Base-by-base conservation (phyloP, 345 rosid species). In the Populus pruinosa region DNA sequence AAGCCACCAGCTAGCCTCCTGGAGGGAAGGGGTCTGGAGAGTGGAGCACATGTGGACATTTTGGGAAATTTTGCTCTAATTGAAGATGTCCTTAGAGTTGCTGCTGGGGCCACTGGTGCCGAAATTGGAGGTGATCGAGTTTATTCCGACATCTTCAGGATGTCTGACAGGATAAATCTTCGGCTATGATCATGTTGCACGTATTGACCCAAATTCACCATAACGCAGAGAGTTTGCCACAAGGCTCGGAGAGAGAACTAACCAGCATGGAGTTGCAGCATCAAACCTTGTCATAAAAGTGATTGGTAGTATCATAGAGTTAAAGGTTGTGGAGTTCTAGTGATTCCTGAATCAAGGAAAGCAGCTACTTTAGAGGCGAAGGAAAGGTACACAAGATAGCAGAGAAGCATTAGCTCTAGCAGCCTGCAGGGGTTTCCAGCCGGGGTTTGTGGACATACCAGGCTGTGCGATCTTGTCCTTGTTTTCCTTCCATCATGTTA, bases 1-100 rank as follows among this genome's bases (percentile, higher is more conserved):
- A 84, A 85, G 76, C 82, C 90, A 1, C 88, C 91, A 0, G 80
- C 88, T 17, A 89, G 88, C 76, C 74, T 91, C 27, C 83, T 91
- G 0, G 93, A 91, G 29, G 90, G 91, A 25, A 80, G 93, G 66
- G 91, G 96, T 8, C 17, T 27, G 0, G 83, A 85, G 74, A 93
- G 97, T 6, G 92, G 97, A 27, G 85, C 85, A 17, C 94, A 90
- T 16, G 92, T 91, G 1, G 93, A 91, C 83, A 86, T 91, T 29
- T 80, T 91, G 94, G 92, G 93, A 50, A 89, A 93, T 14, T 81
- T 86, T 71, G 94, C 85, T 12, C 75, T 90, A 43, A 86, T 93
- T 4, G 91, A 91, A 82, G 98, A 93, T 43, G 80, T 93, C 36
- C 12, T 93, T 63, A 83, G 90, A 67, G 87, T 91, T 8, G 90